Evolutionary conservation across 108 stramenopile genomes (phyloP).

Genomic region (Discostella pseudostelligera): DNA sequence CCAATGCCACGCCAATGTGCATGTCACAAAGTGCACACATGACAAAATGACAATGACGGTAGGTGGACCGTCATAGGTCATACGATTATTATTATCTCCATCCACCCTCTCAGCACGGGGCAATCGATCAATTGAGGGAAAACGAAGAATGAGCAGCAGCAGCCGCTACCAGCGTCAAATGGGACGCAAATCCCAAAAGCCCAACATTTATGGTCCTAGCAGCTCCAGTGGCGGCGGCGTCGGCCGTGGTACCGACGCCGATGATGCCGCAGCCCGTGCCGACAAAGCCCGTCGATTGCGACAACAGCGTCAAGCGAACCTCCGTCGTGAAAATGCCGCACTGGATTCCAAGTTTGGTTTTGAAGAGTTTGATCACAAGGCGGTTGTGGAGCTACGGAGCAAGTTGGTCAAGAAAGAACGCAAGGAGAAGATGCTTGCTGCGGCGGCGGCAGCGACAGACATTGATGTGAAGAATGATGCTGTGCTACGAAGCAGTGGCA

Average conservation of each 20-base stretch:
- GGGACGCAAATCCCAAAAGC: conserved; percentile 21
- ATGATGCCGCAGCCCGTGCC: conserved; percentile 34
- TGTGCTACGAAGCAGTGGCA: no score
- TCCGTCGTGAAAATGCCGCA: conserved; percentile 41
- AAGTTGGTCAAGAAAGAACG: conserved; percentile 3
- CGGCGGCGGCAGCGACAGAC: conserved; percentile 9
- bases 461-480: no score
- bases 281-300: conserved; percentile 30
- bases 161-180: conserved; percentile 73
- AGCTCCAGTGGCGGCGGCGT: conserved; percentile 20
- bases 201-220: background rate
- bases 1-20: no score
- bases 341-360: conserved; percentile 69
- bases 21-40: no score
- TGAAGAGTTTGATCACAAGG: conserved; percentile 46
- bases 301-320: conserved; percentile 35
- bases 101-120: no score
- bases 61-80: no score
- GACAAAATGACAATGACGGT: no score
- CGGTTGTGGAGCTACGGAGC: conserved; percentile 13
- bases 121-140: no score
- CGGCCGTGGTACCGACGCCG: conserved; percentile 23
- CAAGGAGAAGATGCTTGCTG: conserved; percentile 13
- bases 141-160: conserved; percentile 14
- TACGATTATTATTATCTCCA: no score